Base-by-base conservation (phyloP, 2,329 filamentous ascomycete genomes). In the Diaporthe sp. region DNA sequence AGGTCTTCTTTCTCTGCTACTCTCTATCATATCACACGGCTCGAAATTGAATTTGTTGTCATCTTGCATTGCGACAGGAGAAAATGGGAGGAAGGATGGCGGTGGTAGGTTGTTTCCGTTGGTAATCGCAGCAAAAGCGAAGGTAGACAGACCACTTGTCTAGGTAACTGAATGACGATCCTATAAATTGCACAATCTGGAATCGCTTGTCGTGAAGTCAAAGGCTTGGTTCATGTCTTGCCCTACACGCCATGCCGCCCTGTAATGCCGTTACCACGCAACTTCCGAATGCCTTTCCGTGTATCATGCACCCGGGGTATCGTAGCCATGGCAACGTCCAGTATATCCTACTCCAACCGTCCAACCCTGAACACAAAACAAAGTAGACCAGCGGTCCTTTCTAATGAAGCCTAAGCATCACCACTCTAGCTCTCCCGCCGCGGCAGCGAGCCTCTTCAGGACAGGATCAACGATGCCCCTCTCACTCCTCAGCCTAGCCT, bases 401-500 rank as follows among this genome's bases (percentile, higher is more conserved):
- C 61, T 7, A 15, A 27, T 76, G 25, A n/a, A 27, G 17, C 51
- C 0, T n/a, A n/a, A 15, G 30, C n/a, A n/a, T 77, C 77, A 83
- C 84, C 84, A 85, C 71, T 82, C 79, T 51, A 84, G 71, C 66
- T 81, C 81, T 51, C 76, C 76, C 63, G 74, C 73, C 59, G 76
- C 77, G 53, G 79, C 78, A 19, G 82, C 80, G 35, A 87, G 77
- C 75, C 77, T 75, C 75, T 77, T 78, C 12, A 86, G 70, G 32
- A 84, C 80, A 15, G 82, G 82, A 76, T 81, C 82, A 13, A 82
- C 76, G 19, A 82, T 79, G 61, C 79, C 79, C 78, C 80, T 85
- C 79, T 88, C 85, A 3, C 81, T 81, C 47, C 82, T 80, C 59
- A 87, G 81, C 77, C 83, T 86, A 13, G 88, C 87, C 30, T 82